These are phyloP conservation scores for Vitis riparia DNA, from an alignment of 164 flowering plant species.

Conservation along the genomic window DNA sequence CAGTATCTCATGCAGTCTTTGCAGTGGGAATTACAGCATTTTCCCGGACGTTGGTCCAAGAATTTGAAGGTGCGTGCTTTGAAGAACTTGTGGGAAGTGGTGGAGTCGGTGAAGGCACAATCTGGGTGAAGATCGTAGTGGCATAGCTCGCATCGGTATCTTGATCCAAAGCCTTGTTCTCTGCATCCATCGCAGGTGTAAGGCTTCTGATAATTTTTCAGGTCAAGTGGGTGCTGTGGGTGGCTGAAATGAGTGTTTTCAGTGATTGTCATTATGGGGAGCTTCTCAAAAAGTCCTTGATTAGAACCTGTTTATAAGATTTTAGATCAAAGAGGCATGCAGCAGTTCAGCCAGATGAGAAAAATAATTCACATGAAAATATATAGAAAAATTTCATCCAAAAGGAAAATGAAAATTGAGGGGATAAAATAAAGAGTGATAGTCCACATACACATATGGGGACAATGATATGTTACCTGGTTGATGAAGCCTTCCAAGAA, in stretches of 20 bases:
- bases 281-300: too few relatives aligned
- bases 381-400: too few relatives aligned
- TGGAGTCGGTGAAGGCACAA: slow-evolving; percentile 5
- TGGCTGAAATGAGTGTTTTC: slow-evolving; percentile 12
- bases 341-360: too few relatives aligned
- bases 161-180: slow-evolving; percentile 22
- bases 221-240: slow-evolving; percentile 20
- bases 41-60: background rate
- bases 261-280: background rate
- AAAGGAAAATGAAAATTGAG: too few relatives aligned
- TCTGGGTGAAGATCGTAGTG: slow-evolving; percentile 30
- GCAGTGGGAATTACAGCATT: background rate
- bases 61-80: slow-evolving; percentile 8
- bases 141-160: slow-evolving; percentile 25
- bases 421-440: too few relatives aligned
- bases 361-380: too few relatives aligned
- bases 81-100: slow-evolving; percentile 18
- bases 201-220: slow-evolving; percentile 11
- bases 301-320: too few relatives aligned
- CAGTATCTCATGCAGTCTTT: background rate
- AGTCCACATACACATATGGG: too few relatives aligned
- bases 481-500: too few relatives aligned
- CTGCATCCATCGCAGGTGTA: slow-evolving; percentile 33
- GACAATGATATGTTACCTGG: too few relatives aligned
- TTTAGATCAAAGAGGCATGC: too few relatives aligned